Percentiles rank a stretch among this genome's conserved stretches.
phyloP scores from a whole-genome alignment of 805 yeast species.

The Hanseniaspora occidentalis region DNA sequence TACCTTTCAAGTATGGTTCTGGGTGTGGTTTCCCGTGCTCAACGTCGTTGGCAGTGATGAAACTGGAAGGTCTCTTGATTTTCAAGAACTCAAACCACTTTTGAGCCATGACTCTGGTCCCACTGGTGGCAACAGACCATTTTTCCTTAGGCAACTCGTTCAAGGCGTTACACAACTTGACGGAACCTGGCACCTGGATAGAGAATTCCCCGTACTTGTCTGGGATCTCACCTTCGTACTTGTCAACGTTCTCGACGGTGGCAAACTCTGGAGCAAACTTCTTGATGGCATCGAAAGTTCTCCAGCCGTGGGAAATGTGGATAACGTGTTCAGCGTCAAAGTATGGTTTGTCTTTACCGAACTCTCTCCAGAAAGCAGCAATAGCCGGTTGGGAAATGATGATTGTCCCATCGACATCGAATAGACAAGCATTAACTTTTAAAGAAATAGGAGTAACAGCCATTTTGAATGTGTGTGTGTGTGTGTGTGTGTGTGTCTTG shows the following conservation, averaged over 20 bases:
- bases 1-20: conserved; percentile 60
- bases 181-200: conserved; percentile 65
- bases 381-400: conserved; percentile 76
- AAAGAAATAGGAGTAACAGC: conserved; percentile 17
- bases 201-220: conserved; percentile 63
- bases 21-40: conserved; percentile 78
- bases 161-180: conserved; percentile 43
- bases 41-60: conserved; percentile 75
- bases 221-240: conserved; percentile 58
- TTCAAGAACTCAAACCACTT: conserved; percentile 65
- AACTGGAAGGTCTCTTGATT: conserved; percentile 51
- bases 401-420: conserved; percentile 82
- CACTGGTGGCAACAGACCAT: conserved; percentile 86
- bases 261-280: conserved; percentile 69
- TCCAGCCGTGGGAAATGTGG: conserved; percentile 68
- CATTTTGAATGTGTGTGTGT: background rate
- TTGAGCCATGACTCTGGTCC: conserved; percentile 63
- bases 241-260: conserved; percentile 47
- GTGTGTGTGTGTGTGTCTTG: background rate
- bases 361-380: conserved; percentile 69
- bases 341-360: conserved; percentile 54
- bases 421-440: conserved; percentile 39
- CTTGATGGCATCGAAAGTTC: conserved; percentile 68
- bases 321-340: conserved; percentile 61
- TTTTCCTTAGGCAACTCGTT: conserved; percentile 40